phyloP scores from a whole-genome alignment of 2,329 filamentous ascomycete species.

The Diaporthe caulivora region DNA sequence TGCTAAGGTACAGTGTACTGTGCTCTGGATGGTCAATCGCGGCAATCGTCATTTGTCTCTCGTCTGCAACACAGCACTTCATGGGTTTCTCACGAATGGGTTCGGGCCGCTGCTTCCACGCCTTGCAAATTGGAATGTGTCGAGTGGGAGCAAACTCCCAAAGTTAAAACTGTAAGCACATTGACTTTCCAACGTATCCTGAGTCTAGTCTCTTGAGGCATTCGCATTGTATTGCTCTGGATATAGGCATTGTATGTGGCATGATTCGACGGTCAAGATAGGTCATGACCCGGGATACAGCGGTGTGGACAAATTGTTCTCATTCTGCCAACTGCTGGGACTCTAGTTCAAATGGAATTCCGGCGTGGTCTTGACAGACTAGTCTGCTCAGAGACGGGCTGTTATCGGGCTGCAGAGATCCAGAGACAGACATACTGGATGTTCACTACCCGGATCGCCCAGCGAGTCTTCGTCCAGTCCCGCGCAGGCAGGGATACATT shows the following conservation, averaged over 20 bases:
- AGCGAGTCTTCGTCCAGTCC: neutral
- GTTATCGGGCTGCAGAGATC: neutral
- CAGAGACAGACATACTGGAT: neutral
- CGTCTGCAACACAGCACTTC: neutral
- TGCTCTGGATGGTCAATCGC: neutral
- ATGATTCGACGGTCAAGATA: neutral
- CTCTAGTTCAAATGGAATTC: neutral
- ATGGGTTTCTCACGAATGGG: neutral
- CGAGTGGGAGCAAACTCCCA: neutral
- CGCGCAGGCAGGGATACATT: neutral
- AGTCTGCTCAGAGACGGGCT: neutral
- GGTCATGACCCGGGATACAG: neutral
- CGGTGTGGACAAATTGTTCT: too few species aligned
- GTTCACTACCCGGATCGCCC: neutral
- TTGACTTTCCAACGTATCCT: neutral
- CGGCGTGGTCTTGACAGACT: neutral
- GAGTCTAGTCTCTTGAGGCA: neutral
- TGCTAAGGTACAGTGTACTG: too few species aligned
- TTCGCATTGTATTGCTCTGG: neutral
- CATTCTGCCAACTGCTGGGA: neutral
- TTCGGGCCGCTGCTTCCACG: neutral
- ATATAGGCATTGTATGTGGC: neutral
- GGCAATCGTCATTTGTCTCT: neutral
- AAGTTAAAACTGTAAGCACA: neutral
- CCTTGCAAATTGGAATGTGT: neutral